Evolutionary conservation across 345 rosid species (phyloP).

Genomic region (Lenwebbia sp.): DNA sequence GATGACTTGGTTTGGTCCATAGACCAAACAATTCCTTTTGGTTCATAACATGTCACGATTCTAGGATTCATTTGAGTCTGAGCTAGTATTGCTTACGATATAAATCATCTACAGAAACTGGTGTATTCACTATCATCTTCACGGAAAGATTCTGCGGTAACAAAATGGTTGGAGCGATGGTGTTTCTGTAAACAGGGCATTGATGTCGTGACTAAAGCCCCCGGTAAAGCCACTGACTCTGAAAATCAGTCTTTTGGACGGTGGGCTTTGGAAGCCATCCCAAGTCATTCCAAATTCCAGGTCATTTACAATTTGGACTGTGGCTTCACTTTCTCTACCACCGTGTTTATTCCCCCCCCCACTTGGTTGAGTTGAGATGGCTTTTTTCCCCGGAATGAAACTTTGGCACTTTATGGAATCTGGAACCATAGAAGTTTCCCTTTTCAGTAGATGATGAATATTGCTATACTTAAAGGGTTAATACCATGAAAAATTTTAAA

Average conservation of each 20-base stretch:
- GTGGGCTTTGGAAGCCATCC: neutral
- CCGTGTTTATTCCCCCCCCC: neutral
- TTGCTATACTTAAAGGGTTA: neutral
- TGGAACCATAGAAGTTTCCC: neutral
- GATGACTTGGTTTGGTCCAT: neutral
- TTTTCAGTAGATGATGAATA: neutral
- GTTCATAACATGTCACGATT: neutral
- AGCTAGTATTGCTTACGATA: neutral
- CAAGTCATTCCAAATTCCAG: neutral
- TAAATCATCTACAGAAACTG: neutral
- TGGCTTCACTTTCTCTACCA: neutral
- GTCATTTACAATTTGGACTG: neutral
- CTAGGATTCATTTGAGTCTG: neutral
- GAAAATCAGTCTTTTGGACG: neutral
- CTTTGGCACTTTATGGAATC: slow-evolving; percentile 3
- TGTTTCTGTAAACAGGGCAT: neutral
- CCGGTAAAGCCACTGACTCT: neutral
- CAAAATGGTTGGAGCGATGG: neutral
- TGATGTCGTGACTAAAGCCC: neutral
- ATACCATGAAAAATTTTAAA: no score
- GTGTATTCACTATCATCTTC: neutral
- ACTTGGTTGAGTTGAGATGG: neutral
- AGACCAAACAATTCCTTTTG: neutral
- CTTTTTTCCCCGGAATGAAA: neutral
- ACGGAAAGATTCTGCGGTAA: neutral